phyloP scores from a whole-genome alignment of 2,329 filamentous ascomycete species.

The Cryphonectria parasitica region DNA sequence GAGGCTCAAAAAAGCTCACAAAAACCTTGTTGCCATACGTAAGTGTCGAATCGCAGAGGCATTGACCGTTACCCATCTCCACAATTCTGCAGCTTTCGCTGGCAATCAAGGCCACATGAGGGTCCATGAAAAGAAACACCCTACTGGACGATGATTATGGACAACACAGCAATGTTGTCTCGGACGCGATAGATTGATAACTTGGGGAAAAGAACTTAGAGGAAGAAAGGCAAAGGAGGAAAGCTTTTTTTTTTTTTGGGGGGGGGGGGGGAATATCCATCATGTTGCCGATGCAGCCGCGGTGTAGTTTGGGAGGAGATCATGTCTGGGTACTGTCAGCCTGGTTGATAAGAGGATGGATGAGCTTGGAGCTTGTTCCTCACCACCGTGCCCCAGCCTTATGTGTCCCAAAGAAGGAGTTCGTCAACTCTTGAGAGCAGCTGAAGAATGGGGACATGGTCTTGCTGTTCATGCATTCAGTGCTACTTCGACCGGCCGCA shows the following conservation, averaged over 20 bases:
- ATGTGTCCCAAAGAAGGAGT: not conserved
- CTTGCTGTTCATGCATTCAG: no score
- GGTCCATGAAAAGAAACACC: not conserved
- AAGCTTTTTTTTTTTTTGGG: no score
- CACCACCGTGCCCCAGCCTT: not conserved
- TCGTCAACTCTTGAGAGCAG: not conserved
- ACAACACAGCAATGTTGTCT: not conserved
- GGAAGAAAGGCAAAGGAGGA: not conserved
- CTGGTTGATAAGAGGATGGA: not conserved
- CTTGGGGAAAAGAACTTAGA: not conserved
- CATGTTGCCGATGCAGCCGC: not conserved
- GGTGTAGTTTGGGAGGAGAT: not conserved
- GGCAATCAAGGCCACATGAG: not conserved
- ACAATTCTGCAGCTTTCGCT: not conserved
- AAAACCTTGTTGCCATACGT: not conserved
- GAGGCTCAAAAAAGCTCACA: not conserved
- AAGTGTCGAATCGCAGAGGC: not conserved
- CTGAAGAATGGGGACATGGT: no score
- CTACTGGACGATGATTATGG: not conserved
- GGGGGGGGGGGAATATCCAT: no score
- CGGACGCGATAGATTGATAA: not conserved
- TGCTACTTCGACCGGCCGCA: no score
- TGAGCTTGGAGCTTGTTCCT: not conserved
- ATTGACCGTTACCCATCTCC: not conserved
- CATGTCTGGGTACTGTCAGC: not conserved